These are phyloP conservation scores for Starmerella tilneyi DNA, from an alignment of 805 yeast species.

Conservation along the genomic window DNA sequence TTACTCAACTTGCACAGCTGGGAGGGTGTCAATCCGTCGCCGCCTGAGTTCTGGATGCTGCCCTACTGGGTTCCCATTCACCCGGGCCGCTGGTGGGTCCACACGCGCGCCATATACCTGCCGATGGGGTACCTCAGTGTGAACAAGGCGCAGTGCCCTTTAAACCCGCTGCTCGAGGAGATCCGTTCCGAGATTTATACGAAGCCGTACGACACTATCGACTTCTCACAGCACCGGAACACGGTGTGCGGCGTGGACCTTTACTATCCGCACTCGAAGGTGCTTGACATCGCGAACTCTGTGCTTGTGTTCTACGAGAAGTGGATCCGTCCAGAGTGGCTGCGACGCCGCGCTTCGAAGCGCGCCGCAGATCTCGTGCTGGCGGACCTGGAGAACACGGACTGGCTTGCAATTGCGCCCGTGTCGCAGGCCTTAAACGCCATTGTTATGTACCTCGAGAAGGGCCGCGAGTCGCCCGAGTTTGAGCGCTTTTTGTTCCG, in stretches of 20 bases:
- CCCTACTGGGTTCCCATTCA: slow-evolving; percentile 78
- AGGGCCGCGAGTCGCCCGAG: slow-evolving; percentile 55
- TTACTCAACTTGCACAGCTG: slow-evolving; percentile 71
- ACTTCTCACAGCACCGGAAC: slow-evolving; percentile 63
- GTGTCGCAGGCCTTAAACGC: slow-evolving; percentile 79
- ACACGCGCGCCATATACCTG: slow-evolving; percentile 81
- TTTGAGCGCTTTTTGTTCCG: slow-evolving; percentile 48
- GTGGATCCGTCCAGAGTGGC: slow-evolving; percentile 65
- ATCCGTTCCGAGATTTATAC: slow-evolving; percentile 74
- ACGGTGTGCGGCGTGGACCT: slow-evolving; percentile 84
- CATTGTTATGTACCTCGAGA: slow-evolving; percentile 56
- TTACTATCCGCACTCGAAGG: slow-evolving; percentile 78
- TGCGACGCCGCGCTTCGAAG: slow-evolving; percentile 43
- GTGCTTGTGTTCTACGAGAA: slow-evolving; percentile 56
- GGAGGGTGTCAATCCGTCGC: slow-evolving; percentile 98
- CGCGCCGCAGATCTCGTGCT: slow-evolving; percentile 52
- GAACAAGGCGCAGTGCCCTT: slow-evolving; percentile 42
- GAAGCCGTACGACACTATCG: slow-evolving; percentile 51
- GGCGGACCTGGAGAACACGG: slow-evolving; percentile 71
- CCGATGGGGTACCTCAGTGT: slow-evolving; percentile 76
- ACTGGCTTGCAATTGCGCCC: slow-evolving; percentile 81
- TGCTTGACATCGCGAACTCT: slow-evolving; percentile 54
- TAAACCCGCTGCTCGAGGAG: slow-evolving; percentile 53
- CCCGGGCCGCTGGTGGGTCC: slow-evolving; percentile 99
- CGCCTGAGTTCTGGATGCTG: slow-evolving; percentile 84